These are phyloP conservation scores for Vitis hybrid DNA, from an alignment of 177 flowering plant genomes.

Conservation along the genomic window DNA sequence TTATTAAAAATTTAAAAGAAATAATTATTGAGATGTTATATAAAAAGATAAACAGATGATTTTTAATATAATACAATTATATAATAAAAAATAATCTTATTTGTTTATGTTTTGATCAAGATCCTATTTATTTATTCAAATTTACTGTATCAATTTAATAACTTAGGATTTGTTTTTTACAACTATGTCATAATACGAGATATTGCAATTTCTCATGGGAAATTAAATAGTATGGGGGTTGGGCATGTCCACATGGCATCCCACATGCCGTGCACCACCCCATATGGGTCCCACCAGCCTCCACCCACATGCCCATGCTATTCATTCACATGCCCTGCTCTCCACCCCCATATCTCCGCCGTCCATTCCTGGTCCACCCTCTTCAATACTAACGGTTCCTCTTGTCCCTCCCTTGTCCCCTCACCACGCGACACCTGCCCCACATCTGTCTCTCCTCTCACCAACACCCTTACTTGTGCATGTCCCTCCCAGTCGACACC, in stretches of 20 bases:
- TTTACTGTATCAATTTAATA: too few species aligned
- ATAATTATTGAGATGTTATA: too few species aligned
- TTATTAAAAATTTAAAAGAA: too few species aligned
- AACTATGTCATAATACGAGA: too few species aligned
- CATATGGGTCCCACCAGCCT: conserved; percentile 8
- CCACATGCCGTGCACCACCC: conserved; percentile 19
- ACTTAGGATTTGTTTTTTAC: too few species aligned
- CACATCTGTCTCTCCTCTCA: conserved; percentile 12
- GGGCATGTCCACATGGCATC: conserved; percentile 14
- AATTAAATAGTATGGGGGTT: too few species aligned
- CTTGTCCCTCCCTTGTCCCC: conserved; percentile 43
- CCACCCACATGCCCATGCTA: conserved; percentile 25
- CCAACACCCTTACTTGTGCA: conserved; percentile 17
- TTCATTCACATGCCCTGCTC: conserved; percentile 23
- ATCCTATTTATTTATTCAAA: too few species aligned
- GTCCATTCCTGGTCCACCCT: conserved; percentile 22
- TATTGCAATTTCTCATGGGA: too few species aligned
- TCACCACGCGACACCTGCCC: conserved; percentile 12
- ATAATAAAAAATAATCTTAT: too few species aligned
- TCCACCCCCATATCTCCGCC: conserved; percentile 18
- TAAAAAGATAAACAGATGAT: too few species aligned
- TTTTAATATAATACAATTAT: too few species aligned
- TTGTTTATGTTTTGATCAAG: too few species aligned
- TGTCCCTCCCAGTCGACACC: not conserved
- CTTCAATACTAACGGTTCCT: conserved; percentile 27